Evolutionary conservation across 768 basidiomycete species (phyloP).

Genomic region (Cubamyces lactineus): DNA sequence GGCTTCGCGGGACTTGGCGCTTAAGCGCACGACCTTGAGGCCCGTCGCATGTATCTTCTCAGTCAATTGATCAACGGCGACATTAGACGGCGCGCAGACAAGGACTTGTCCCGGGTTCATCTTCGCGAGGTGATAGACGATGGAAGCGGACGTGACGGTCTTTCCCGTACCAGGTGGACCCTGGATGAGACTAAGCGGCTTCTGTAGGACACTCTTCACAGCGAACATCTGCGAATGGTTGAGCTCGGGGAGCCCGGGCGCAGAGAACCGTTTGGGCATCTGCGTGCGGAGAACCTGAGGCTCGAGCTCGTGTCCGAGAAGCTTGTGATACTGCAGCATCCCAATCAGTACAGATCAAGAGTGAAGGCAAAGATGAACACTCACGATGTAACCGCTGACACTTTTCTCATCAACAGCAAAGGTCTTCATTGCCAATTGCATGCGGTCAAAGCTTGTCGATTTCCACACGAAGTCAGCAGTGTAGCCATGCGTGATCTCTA

Average conservation of each 20-base stretch:
- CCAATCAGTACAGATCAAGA: conserved; percentile 9
- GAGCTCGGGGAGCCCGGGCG: conserved; percentile 95
- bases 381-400: conserved; percentile 90
- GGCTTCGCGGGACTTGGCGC: conserved; percentile 97
- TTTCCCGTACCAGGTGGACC: conserved; percentile 99
- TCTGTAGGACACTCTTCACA: conserved; percentile 98
- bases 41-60: conserved; percentile 99
- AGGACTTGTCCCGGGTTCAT: conserved; percentile 99
- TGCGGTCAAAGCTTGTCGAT: conserved; percentile 98
- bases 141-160: conserved; percentile 98
- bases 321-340: conserved; percentile 84
- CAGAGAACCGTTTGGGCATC: conserved; percentile 97
- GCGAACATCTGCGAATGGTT: conserved; percentile 99
- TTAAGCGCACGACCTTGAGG: conserved; percentile 95
- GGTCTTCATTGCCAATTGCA: conserved; percentile 99
- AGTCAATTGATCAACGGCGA: conserved; percentile 98
- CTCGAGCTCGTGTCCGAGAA: conserved; percentile 96
- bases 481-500: conserved; percentile 92
- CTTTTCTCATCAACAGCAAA: conserved; percentile 99
- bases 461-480: conserved; percentile 99
- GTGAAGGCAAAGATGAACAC: not conserved
- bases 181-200: conserved; percentile 96
- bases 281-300: conserved; percentile 89
- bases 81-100: conserved; percentile 98
- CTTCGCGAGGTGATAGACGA: conserved; percentile 97